A percentile compares a stretch with the other conserved stretches of the same genome.
These are phyloP conservation scores for Aspergillus saccharolyticus DNA, from an alignment of 495 filamentous ascomycete species.

Conservation along the genomic window DNA sequence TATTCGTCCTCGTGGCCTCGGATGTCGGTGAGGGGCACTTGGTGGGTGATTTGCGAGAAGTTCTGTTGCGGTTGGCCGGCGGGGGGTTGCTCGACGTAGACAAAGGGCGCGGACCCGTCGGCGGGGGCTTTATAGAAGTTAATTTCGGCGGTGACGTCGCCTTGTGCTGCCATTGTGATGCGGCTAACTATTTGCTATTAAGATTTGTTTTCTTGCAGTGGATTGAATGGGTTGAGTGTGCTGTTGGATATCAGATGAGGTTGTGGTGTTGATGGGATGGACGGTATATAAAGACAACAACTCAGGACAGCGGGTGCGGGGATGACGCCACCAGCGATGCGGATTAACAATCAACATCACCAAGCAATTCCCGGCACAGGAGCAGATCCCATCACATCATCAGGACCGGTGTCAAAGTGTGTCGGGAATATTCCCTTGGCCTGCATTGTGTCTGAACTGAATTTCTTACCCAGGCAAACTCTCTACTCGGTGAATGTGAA, in stretches of 20 bases:
- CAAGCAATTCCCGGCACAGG: not conserved
- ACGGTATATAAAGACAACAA: not conserved
- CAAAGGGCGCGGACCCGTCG: slow-evolving; percentile 58
- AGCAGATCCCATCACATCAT: not conserved
- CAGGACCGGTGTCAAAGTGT: not conserved
- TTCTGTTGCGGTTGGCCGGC: slow-evolving; percentile 53
- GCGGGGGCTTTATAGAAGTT: slow-evolving; percentile 62
- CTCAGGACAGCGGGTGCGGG: not conserved
- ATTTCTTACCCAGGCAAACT: too few relatives aligned
- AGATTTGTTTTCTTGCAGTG: too few relatives aligned
- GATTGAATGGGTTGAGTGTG: too few relatives aligned
- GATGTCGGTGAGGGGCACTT: slow-evolving; percentile 58
- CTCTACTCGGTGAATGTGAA: too few relatives aligned
- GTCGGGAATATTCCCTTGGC: too few relatives aligned
- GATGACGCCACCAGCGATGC: not conserved
- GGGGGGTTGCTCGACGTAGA: slow-evolving; percentile 60
- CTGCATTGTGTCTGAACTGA: not conserved
- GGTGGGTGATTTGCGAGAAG: slow-evolving; percentile 38
- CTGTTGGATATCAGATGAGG: not conserved
- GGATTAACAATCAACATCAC: not conserved
- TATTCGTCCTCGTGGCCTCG: slow-evolving; percentile 58
- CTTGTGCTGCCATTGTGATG: slow-evolving; percentile 26
- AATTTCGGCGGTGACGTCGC: slow-evolving; percentile 56
- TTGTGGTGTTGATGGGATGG: not conserved
- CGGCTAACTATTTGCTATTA: too few relatives aligned